These are phyloP conservation scores for Saccharomyces pastorianus DNA, from an alignment of 1,139 yeast species.

Conservation along the genomic window DNA sequence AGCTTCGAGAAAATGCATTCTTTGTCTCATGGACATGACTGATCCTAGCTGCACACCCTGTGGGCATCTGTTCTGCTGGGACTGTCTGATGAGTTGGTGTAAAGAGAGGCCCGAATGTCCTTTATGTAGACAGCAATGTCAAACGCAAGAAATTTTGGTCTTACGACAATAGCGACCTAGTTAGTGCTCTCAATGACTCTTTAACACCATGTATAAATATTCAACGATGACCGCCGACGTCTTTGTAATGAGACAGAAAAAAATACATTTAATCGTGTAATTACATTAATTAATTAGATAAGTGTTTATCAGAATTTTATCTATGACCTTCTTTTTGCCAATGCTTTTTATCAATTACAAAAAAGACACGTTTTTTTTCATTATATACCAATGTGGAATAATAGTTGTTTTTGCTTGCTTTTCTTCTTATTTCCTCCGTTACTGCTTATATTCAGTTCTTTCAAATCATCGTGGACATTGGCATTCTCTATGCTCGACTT, in stretches of 20 bases:
- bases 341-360: not conserved
- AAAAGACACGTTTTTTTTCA: not conserved
- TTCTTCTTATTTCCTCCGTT: conserved; percentile 24
- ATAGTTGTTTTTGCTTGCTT: conserved; percentile 40
- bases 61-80: conserved; percentile 93
- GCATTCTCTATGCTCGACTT: conserved; percentile 3
- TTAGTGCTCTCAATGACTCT: not conserved
- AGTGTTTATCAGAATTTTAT: not conserved
- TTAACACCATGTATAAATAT: not conserved
- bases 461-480: conserved; percentile 7
- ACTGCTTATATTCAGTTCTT: conserved; percentile 4
- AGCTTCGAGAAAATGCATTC: conserved; percentile 66
- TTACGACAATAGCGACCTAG: conserved; percentile 35
- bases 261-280: too few species aligned
- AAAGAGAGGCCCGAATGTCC: conserved; percentile 88
- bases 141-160: conserved; percentile 69
- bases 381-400: conserved; percentile 38
- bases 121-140: conserved; percentile 68
- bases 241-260: not conserved
- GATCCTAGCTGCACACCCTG: conserved; percentile 83
- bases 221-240: not conserved
- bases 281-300: conserved; percentile 5
- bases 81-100: conserved; percentile 83
- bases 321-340: not conserved
- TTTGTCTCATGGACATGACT: conserved; percentile 72